phyloP scores from a whole-genome alignment of 768 basidiomycete species.

The Hygrocybe punicea region DNA sequence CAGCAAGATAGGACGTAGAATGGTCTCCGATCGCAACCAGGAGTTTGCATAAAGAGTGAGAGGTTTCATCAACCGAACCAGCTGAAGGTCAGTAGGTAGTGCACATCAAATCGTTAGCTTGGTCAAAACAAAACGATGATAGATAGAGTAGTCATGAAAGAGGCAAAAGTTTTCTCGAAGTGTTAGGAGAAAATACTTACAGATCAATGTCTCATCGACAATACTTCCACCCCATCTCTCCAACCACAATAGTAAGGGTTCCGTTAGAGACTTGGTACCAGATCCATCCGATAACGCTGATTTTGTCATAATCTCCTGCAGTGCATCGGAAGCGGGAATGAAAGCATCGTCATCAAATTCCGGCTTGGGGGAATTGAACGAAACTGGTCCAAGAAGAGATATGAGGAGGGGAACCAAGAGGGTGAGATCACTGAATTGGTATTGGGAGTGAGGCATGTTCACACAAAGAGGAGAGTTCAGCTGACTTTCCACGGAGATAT shows the following conservation, averaged over 20 bases:
- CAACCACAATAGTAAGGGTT: constrained; percentile 83
- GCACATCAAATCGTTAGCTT: background rate
- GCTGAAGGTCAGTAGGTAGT: constrained; percentile 21
- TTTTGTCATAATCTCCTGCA: constrained; percentile 75
- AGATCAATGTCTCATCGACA: constrained; percentile 29
- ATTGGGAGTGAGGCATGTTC: background rate
- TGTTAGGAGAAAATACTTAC: background rate
- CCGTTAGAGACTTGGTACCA: constrained; percentile 69
- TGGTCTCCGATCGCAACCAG: constrained; percentile 82
- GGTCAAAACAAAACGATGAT: background rate
- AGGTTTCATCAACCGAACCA: constrained; percentile 51
- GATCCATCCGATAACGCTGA: constrained; percentile 70
- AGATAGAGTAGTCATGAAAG: background rate
- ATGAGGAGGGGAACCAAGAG: constrained; percentile 66
- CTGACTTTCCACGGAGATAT: constrained; percentile 64
- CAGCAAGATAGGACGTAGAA: constrained; percentile 72
- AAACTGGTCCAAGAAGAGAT: constrained; percentile 49
- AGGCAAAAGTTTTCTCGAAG: background rate
- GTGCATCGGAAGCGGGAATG: constrained; percentile 60
- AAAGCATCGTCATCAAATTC: constrained; percentile 54
- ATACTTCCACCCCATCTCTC: constrained; percentile 26
- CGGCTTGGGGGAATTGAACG: constrained; percentile 12
- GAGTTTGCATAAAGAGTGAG: constrained; percentile 76
- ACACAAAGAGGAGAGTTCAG: constrained; percentile 7
- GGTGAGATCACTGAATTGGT: constrained; percentile 56